Evolutionary conservation across 2,329 filamentous ascomycete genomes (phyloP).

Genomic region (Chaetothyriales sp.): DNA sequence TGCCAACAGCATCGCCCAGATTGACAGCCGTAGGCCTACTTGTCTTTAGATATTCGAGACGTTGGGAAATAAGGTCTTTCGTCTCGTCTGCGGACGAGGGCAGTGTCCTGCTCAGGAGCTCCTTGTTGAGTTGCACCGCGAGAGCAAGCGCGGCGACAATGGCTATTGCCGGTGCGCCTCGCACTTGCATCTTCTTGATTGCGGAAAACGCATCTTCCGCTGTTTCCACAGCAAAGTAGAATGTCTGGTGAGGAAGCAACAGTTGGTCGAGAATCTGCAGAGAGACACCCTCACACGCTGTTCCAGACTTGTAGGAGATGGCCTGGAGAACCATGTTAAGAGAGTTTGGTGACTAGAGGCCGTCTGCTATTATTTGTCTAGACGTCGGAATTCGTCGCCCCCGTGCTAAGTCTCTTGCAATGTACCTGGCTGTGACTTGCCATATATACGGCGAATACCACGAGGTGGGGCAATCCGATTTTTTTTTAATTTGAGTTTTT

Average conservation of each 20-base stretch:
- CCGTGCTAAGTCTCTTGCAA: too few species aligned
- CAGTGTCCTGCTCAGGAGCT: conserved; percentile 25
- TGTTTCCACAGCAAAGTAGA: conserved; percentile 41
- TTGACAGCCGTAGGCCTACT: conserved; percentile 93
- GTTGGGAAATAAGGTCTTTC: conserved; percentile 53
- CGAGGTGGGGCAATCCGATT: too few species aligned
- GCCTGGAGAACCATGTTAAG: conserved; percentile 41
- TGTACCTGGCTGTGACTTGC: too few species aligned
- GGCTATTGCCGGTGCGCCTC: conserved; percentile 83
- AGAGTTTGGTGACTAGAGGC: not conserved
- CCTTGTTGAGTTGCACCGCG: conserved; percentile 61
- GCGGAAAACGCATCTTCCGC: conserved; percentile 51
- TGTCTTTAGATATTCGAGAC: conserved; percentile 72
- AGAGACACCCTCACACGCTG: conserved; percentile 14
- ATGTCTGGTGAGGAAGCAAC: conserved; percentile 45
- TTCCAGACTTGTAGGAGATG: conserved; percentile 45
- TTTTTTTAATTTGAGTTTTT: too few species aligned
- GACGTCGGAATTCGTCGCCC: too few species aligned
- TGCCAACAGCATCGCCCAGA: conserved; percentile 73
- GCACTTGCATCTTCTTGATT: conserved; percentile 51
- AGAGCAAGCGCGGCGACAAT: conserved; percentile 89
- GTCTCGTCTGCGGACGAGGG: conserved; percentile 42
- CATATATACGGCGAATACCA: too few species aligned
- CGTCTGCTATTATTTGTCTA: too few species aligned
- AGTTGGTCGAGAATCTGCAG: conserved; percentile 52